These are phyloP conservation scores for Citrus maxima DNA, from an alignment of 345 rosid genomes.

Conservation along the genomic window DNA sequence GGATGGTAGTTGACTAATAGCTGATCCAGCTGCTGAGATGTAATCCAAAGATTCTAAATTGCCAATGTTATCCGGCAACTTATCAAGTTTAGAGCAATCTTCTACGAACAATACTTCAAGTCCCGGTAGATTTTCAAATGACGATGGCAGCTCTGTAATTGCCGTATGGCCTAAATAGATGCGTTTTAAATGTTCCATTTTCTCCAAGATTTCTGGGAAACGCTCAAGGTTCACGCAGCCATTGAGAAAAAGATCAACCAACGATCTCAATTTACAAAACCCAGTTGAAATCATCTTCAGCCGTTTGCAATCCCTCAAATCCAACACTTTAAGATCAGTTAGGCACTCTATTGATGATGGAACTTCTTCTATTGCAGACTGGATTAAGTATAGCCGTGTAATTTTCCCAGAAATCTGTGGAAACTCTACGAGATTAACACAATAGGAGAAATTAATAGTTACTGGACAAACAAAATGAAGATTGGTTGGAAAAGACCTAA, in stretches of 20 bases:
- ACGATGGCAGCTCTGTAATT: too few species aligned
- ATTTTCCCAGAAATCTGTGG: too few species aligned
- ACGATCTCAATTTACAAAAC: not conserved
- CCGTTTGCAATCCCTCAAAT: rapidly evolving
- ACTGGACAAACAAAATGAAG: too few species aligned
- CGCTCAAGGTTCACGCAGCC: not conserved
- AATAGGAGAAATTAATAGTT: too few species aligned
- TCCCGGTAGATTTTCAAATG: not conserved
- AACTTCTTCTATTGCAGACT: too few species aligned
- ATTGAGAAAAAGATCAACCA: rapidly evolving
- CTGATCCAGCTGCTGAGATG: not conserved
- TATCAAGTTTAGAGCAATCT: not conserved
- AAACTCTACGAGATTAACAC: too few species aligned
- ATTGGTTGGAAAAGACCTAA: too few species aligned
- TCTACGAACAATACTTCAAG: rapidly evolving
- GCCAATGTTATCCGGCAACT: not conserved
- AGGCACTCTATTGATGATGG: not conserved
- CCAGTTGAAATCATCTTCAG: not conserved
- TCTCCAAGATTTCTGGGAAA: not conserved
- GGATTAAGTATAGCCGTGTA: rapidly evolving
- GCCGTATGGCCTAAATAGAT: rapidly evolving
- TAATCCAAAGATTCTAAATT: not conserved
- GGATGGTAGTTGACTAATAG: not conserved
- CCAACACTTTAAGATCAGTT: not conserved
- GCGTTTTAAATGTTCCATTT: not conserved